Conservation (phyloP, 257 asterid species). For the Solanum appendiculatum region DNA sequence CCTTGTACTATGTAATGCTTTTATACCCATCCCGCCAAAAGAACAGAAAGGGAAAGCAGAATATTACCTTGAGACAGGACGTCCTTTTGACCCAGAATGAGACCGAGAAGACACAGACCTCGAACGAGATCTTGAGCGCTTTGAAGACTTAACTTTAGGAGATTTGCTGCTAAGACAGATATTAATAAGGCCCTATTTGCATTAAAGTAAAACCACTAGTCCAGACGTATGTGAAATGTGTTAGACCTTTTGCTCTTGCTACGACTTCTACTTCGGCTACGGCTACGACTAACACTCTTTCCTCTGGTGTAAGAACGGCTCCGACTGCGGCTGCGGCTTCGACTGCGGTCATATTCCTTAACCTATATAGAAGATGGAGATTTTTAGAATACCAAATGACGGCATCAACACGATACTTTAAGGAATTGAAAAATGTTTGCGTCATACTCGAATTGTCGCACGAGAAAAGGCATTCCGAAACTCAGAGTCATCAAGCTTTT, state of each 20-base stretch:
- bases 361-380: constrained; percentile 33
- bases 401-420: not conserved
- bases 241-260: constrained; percentile 81
- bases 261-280: constrained; percentile 63
- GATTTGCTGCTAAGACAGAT: constrained; percentile 60
- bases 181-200: not conserved
- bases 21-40: not conserved
- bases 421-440: not conserved
- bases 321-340: constrained; percentile 58
- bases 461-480: constrained; percentile 87
- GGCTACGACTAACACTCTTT: constrained; percentile 55
- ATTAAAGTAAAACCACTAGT: not conserved
- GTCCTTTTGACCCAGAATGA: constrained; percentile 46
- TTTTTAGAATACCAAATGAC: not conserved
- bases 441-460: constrained; percentile 63
- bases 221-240: not conserved
- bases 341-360: constrained; percentile 76
- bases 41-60: constrained; percentile 7
- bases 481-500: constrained; percentile 92
- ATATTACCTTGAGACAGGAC: constrained; percentile 57
- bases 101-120: constrained; percentile 27
- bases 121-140: constrained; percentile 67
- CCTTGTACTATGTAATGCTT: not conserved
- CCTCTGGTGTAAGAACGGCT: constrained; percentile 67
- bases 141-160: constrained; percentile 65